Base-by-base conservation (phyloP, 2,329 filamentous ascomycete genomes). In the Aspergillus melleus region DNA sequence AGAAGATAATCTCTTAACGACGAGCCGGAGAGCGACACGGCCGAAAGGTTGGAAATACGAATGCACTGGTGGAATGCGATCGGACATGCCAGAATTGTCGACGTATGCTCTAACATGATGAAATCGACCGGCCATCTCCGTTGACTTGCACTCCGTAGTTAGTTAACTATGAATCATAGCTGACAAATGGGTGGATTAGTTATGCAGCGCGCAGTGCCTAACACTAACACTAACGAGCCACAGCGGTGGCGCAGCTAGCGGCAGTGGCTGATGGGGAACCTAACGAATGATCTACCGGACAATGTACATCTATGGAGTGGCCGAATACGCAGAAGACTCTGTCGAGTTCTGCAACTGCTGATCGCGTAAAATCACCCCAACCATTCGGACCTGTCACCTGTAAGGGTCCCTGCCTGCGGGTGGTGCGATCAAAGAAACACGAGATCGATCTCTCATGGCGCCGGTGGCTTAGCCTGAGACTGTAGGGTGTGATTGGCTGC, bases 391-490 rank as follows among this genome's bases (percentile, higher is more conserved):
- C 55, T 62, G 59, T 64, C 61, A 64, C 22, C 61, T 60, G 60
- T 58, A 64, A 64, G 61, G 61, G 61, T 47, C 20, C 47, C 26
- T 14, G 44, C 49, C 49, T 55, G 54, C 42, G 46, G 46, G 49
- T 46, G 57, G 55, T 39, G 59, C 51, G 59, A 60, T 60, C 54
- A 57, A 54, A 53, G 57, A 58, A 36, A 63, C 61, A 64, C 61
- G 61, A 61, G 61, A 62, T 62, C 58, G 50, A 53, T 51, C 52
- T 52, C 54, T 54, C 26, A 29, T 29, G 26, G 49, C 46, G 32
- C 51, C 49, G 55, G 61, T 62, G 61, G 61, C 58, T 60, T 32
- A 62, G 60, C 47, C 24, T 6, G 24, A 6, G 24, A 24, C 22
- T 51, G 3, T 1, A 22, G 22, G 8, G 20, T 36, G 30, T 52